Conservation (phyloP, 768 basidiomycete species). For the Lactifluus piperatus region DNA sequence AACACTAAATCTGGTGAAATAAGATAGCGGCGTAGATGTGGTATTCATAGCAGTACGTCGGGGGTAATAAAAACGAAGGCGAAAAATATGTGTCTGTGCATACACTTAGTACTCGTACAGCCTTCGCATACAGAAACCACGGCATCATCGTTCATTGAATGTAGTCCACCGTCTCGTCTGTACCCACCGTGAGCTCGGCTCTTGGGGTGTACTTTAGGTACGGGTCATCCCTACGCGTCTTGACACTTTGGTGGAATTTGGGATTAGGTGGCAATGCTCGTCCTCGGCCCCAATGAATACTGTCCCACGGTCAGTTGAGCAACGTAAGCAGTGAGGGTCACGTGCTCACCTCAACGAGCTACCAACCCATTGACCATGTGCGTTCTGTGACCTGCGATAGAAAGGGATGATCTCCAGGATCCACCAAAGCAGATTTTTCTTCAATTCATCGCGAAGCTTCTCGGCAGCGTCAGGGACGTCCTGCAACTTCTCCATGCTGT, state of each 20-base stretch:
- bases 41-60: no score
- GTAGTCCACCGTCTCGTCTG: neutral
- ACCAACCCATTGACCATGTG: slow-evolving; percentile 43
- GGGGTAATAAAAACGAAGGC: no score
- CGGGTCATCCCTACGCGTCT: slow-evolving; percentile 42
- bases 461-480: slow-evolving; percentile 30
- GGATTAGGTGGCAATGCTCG: slow-evolving; percentile 43
- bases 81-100: no score
- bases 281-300: slow-evolving; percentile 50
- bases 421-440: slow-evolving; percentile 48
- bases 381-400: slow-evolving; percentile 47
- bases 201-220: slow-evolving; percentile 46
- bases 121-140: neutral
- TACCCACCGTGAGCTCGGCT: slow-evolving; percentile 33
- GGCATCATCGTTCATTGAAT: neutral
- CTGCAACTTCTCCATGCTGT: neutral
- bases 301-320: slow-evolving; percentile 17
- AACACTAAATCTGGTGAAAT: no score
- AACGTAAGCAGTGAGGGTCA: neutral
- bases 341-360: slow-evolving; percentile 44
- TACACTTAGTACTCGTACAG: no score
- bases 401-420: slow-evolving; percentile 57
- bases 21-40: no score
- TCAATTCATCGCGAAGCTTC: slow-evolving; percentile 46
- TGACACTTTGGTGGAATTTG: slow-evolving; percentile 56